Base-by-base conservation (phyloP, 2,329 filamentous ascomycete species). In the Neonectria punicea region DNA sequence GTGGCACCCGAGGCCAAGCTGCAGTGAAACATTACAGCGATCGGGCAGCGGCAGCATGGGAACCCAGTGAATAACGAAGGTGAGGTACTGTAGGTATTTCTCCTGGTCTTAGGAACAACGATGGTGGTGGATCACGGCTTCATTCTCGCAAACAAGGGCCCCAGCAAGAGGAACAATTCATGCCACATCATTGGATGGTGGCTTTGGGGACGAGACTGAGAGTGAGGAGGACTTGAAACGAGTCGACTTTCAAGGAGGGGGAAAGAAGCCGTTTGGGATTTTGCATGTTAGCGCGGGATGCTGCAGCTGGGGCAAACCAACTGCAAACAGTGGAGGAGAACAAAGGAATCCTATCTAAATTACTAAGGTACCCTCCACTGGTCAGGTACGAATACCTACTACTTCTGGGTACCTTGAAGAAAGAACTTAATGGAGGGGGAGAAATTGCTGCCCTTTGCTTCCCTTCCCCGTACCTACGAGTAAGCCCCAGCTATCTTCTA, bases 11-110 rank as follows among this genome's bases (percentile, higher is more conserved):
- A 55, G 54, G 43, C 54, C 47, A 44, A 58, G 50, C 54, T 61
- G 63, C 47, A 22, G 58, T 66, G 59, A 66, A 59, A 62, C 58
- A 46, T 20, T 49, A 50, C n/a, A 28, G 43, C 34, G 13, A 56
- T 64, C 61, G 56, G 61, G 61, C 61, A 62, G 47, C 58, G 47
- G 49, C 44, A 49, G 44, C 10, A 39, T 39, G 22, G 43, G 54
- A 28, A 34, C 36, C 36, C n/a, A 30, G 41, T 46, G 41, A 14
- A 34, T 25, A 25, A 6, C 25, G 25, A 6, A 25, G 25, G 25
- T 25, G 6, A 25, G 25, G 5, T 6, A 25, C 25, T 25, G 25
- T 25, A 25, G 25, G 25, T 25, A 25, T 28, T 25, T 6, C 47
- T 20, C 30, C 14, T n/a, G 14, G 28, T 18, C 16, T 50, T 50